Evolutionary conservation across 1,284 basidiomycete species (phyloP), one percentile per base, ranked within the genome.

Genomic region (Sanghuangporus baumii): DNA sequence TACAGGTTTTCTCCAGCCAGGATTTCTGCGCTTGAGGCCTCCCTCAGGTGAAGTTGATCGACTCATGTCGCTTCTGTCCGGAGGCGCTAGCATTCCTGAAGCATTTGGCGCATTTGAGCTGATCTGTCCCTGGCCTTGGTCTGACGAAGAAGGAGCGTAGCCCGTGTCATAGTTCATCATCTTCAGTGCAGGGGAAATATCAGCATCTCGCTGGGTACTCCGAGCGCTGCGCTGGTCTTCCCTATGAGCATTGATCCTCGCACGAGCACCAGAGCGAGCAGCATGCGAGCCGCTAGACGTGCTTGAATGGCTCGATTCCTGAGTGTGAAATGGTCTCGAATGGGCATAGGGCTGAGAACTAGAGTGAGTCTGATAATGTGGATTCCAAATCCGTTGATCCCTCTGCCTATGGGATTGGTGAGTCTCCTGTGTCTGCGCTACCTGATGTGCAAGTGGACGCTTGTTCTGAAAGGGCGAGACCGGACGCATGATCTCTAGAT

Each of bases 1-100:
- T 43, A 81, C 86, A 43, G 86, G 86, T 70, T 88, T 88, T 59
- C 87, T 78, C 71, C 86, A 83, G 71, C 81, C 84, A 79, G 81
- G 81, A 69, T 72, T 74, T 70, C 75, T 72, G 59, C 75, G 77
- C 43, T 46, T 46, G 20, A 31, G 38, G 5, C 40, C 37, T 14
- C 50, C 50, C 46, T 64, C 62, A 5, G 62, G 59, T 8, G 62
- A 60, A 18, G 55, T 57, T 12, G 62, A 51, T 8, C 59, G 54
- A 8, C 16, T 43, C 31, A 60, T 38, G 2, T 63, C 62, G n/a
- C 37, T n/a, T 34, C 47, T 43, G 16, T 63, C 62, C 9, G 36
- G 41, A 23, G 41, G 40, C 18, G 50, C 52, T 14, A 54, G 51
- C 41, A 43, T 55, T 12, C 55, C 59, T 34, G 34, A 26, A 14